phyloP scores from a whole-genome alignment of 768 basidiomycete species.

The Mycena polygramma region DNA sequence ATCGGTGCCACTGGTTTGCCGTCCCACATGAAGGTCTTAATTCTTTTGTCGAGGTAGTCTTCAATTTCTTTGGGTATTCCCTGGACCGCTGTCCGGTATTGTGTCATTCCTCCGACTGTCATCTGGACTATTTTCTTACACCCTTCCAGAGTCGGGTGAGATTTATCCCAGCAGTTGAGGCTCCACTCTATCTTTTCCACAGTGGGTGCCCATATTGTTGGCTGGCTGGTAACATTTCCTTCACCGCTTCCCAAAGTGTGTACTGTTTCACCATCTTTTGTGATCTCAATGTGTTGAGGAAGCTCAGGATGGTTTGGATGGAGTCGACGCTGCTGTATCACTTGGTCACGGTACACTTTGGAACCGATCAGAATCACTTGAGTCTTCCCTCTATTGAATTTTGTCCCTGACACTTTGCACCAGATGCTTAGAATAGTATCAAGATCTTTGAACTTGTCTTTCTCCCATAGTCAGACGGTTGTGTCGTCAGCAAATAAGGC shows the following conservation, averaged over 20 bases:
- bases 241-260: constrained; percentile 40
- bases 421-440: constrained; percentile 48
- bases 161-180: constrained; percentile 30
- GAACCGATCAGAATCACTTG: constrained; percentile 16
- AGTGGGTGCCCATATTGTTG: constrained; percentile 27
- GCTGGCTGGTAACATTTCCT: constrained; percentile 37
- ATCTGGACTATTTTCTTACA: constrained; percentile 43
- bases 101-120: constrained; percentile 36
- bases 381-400: constrained; percentile 55
- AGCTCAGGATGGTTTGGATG: neutral
- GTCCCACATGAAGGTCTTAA: constrained; percentile 39
- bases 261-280: constrained; percentile 31
- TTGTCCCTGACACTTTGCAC: constrained; percentile 45
- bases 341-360: neutral
- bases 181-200: constrained; percentile 39
- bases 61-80: constrained; percentile 44
- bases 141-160: constrained; percentile 36
- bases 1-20: constrained; percentile 2
- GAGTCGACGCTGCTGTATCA: neutral
- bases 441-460: constrained; percentile 44
- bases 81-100: constrained; percentile 48
- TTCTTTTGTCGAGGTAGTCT: constrained; percentile 30
- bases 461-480: constrained; percentile 48
- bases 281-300: constrained; percentile 21
- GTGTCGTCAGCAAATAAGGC: constrained; percentile 60